phyloP scores from a whole-genome alignment of 805 yeast species.

The Metschnikowia dekortorum region DNA sequence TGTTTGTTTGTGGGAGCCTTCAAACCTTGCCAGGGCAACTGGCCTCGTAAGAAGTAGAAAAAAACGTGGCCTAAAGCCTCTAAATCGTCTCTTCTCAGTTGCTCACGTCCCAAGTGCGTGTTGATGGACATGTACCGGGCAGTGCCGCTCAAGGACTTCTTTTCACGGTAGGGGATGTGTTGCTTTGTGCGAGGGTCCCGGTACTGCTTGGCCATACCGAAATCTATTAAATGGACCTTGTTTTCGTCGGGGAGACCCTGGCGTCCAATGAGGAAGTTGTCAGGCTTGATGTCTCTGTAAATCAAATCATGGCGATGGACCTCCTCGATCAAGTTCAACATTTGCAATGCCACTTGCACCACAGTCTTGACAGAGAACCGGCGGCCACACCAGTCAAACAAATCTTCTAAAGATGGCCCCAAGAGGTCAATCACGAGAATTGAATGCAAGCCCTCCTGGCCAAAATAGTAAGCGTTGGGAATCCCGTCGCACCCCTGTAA shows the following conservation, averaged over 20 bases:
- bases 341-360: slow-evolving; percentile 70
- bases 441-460: slow-evolving; percentile 80
- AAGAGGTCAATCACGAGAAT: slow-evolving; percentile 71
- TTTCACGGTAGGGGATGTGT: slow-evolving; percentile 89
- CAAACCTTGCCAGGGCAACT: slow-evolving; percentile 98
- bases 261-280: slow-evolving; percentile 69
- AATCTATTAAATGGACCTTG: slow-evolving; percentile 69
- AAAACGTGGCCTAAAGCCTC: slow-evolving; percentile 93
- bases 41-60: slow-evolving; percentile 91
- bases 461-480: slow-evolving; percentile 81
- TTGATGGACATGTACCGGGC: slow-evolving; percentile 94
- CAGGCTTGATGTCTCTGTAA: slow-evolving; percentile 81
- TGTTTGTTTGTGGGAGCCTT: slow-evolving; percentile 96
- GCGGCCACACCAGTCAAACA: slow-evolving; percentile 86
- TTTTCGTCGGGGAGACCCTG: slow-evolving; percentile 60
- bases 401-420: slow-evolving; percentile 78
- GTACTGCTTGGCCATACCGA: slow-evolving; percentile 84
- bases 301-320: slow-evolving; percentile 75
- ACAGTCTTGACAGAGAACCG: slow-evolving; percentile 68
- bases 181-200: slow-evolving; percentile 75
- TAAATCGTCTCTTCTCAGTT: slow-evolving; percentile 92
- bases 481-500: slow-evolving; percentile 66
- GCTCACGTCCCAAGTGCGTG: slow-evolving; percentile 96
- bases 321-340: slow-evolving; percentile 67
- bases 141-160: slow-evolving; percentile 94